Percentiles rank a stretch among this genome's conserved stretches.
Evolutionary conservation across 1,284 basidiomycete species (phyloP).

Genomic region (Retiboletus fuscus): DNA sequence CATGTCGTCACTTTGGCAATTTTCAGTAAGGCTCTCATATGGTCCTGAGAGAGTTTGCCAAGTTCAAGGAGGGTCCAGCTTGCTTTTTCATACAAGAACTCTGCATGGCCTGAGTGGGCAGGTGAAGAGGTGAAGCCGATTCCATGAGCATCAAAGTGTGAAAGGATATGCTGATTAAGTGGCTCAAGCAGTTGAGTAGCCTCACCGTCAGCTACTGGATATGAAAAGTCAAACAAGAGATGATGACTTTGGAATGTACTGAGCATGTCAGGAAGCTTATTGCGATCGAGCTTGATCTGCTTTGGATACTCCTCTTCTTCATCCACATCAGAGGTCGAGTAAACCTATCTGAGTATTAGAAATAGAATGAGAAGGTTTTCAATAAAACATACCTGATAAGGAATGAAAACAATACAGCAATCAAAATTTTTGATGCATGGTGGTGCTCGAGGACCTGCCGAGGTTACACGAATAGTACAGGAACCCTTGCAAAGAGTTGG

Average conservation of each 20-base stretch:
- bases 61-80: too few relatives aligned
- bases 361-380: neutral
- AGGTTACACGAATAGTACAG: neutral
- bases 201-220: too few relatives aligned
- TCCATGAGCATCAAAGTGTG: neutral
- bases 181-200: too few relatives aligned
- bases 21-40: too few relatives aligned
- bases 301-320: neutral
- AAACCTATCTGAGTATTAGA: neutral
- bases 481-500: neutral
- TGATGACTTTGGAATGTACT: neutral
- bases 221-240: slow-evolving; percentile 1
- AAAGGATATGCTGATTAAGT: neutral
- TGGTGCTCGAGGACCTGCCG: neutral
- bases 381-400: neutral
- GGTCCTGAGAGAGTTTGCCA: too few relatives aligned
- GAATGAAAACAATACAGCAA: slow-evolving; percentile 5
- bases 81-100: too few relatives aligned
- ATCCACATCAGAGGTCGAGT: slow-evolving; percentile 1
- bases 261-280: neutral
- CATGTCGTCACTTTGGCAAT: too few relatives aligned
- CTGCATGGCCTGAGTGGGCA: too few relatives aligned
- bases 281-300: neutral
- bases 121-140: too few relatives aligned
- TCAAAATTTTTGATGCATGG: neutral